A percentile compares a stretch with the other conserved stretches of the same genome.
phyloP scores from a whole-genome alignment of 1,284 basidiomycete species.

The Serendipita sp. region DNA sequence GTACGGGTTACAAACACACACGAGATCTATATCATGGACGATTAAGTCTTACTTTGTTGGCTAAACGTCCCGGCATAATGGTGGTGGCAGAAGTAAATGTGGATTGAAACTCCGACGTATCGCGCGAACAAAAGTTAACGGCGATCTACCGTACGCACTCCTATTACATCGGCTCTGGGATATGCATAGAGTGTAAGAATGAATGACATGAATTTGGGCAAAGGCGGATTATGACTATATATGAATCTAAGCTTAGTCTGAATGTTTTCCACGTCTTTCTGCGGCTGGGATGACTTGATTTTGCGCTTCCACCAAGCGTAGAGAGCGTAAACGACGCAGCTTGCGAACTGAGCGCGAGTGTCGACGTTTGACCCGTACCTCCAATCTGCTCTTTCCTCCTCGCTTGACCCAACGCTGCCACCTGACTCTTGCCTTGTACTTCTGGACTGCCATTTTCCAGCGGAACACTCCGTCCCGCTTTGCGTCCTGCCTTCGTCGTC shows the following conservation, averaged over 20 bases:
- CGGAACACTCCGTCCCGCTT: slow-evolving; percentile 58
- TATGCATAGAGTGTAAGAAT: neutral
- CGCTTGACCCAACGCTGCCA: slow-evolving; percentile 31
- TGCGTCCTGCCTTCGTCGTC: slow-evolving; percentile 43
- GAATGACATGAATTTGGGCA: neutral
- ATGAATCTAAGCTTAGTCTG: no score
- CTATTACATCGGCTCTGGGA: neutral
- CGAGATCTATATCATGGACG: neutral
- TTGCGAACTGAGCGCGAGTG: slow-evolving; percentile 2
- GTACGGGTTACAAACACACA: neutral
- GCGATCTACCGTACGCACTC: no score
- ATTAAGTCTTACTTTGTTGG: slow-evolving; percentile 39
- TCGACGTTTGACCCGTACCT: slow-evolving; percentile 21
- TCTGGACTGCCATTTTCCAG: slow-evolving; percentile 44
- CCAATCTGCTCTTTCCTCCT: slow-evolving; percentile 35
- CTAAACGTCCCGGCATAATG: slow-evolving; percentile 54
- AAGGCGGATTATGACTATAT: neutral
- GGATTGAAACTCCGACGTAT: neutral
- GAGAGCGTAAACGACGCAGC: neutral
- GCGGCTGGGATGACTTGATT: neutral
- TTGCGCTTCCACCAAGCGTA: neutral
- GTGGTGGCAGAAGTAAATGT: neutral
- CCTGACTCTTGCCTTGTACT: slow-evolving; percentile 42
- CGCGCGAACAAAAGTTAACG: neutral
- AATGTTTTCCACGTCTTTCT: neutral